These are phyloP conservation scores for Rhizopus sp. DNA, from an alignment of 371 early-diverging fungal species.

Conservation along the genomic window DNA sequence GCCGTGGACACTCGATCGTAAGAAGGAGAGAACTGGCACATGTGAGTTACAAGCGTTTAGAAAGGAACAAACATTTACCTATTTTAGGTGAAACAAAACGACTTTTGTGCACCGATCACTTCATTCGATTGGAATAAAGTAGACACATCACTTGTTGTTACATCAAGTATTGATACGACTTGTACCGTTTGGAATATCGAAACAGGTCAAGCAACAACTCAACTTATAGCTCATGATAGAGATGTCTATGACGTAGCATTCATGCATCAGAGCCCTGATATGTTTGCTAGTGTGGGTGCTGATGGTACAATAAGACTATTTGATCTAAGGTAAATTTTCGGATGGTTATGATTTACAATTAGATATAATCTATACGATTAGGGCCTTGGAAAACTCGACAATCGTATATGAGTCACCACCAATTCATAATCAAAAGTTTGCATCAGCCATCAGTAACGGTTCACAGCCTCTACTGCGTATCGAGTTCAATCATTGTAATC, in stretches of 20 bases:
- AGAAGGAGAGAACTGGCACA: constrained; percentile 59
- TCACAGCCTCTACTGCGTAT: constrained; percentile 79
- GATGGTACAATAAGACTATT: constrained; percentile 96
- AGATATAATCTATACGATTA: constrained; percentile 15
- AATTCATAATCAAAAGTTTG: constrained; percentile 27
- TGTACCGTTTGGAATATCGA: constrained; percentile 97
- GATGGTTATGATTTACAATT: background rate
- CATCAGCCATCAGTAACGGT: constrained; percentile 12
- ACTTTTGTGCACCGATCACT: constrained; percentile 87
- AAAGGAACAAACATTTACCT: background rate
- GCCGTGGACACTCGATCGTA: constrained; percentile 24
- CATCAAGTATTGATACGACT: constrained; percentile 95
- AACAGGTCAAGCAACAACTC: constrained; percentile 92
- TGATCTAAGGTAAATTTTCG: constrained; percentile 72
- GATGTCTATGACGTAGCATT: constrained; percentile 97
- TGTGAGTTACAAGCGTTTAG: constrained; percentile 36
- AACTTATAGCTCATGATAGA: constrained; percentile 96
- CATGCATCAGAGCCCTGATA: constrained; percentile 76
- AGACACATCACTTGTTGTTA: constrained; percentile 82
- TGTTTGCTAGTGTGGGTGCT: constrained; percentile 95
- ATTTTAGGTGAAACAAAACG: constrained; percentile 57
- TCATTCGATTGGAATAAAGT: constrained; percentile 96
- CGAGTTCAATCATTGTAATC: constrained; percentile 84
- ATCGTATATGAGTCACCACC: constrained; percentile 93
- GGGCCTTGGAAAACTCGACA: constrained; percentile 90